Base-by-base conservation (phyloP, 2,329 filamentous ascomycete genomes). In the Ceratocystiopsis minuta region DNA sequence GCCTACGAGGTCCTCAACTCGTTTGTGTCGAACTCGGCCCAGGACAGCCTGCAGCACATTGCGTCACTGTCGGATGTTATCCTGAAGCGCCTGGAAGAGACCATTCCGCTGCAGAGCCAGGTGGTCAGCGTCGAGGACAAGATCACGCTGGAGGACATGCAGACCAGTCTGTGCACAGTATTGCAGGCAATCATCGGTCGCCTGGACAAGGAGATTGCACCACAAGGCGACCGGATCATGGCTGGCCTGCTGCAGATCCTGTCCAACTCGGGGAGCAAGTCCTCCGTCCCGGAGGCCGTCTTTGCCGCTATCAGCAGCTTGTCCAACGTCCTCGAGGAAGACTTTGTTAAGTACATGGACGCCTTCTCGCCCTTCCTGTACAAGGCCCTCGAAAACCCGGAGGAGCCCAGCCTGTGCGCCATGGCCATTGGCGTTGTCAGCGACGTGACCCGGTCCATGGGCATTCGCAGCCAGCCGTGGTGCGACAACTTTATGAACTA, bases 401-500 rank as follows among this genome's bases (percentile, higher is more conserved):
- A 98, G 50, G 90, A 95, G 64, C 82, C 87, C 33, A 81, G 78
- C 59, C 72, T 96, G 47, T 96, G 90, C 69, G 80, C 88, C 37
- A 92, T 96, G 78, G 88, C 90, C 53, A 95, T 98, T 59, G 90
- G 90, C 52, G 73, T 98, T 43, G 88, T 96, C 51, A 93, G 88
- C 59, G 90, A 98, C 57, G 90, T 98, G 53, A 88, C 86, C 41
- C 80, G 90, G 53, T 90, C 88, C 15, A 70, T 96, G 57, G 84
- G 86, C 57, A 79, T 86, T 57, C 82, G 81, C 59, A 83, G 88
- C 55, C 84, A 93, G 63, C 90, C 88, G 44, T 96, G 80, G 68
- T 98, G 90, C 62, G 90, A 98, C 55, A 75, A 78, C 50, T 95
- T 96, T 60, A 98, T 98, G 90, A 98, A 98, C 69, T 82, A 90